phyloP scores from a whole-genome alignment of 805 yeast genomes.

The Kodamaea neixiangensis region DNA sequence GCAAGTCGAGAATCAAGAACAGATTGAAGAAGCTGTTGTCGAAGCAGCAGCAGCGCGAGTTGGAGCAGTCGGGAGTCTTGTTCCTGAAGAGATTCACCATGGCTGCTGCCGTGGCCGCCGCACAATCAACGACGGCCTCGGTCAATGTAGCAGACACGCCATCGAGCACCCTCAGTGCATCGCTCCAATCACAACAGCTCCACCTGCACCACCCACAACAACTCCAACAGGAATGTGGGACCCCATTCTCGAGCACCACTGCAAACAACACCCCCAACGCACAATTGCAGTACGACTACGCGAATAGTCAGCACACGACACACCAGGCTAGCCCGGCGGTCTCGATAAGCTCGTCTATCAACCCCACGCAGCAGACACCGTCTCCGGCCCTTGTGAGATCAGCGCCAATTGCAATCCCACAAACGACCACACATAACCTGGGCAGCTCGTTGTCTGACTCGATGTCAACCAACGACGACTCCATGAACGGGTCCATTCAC shows the following conservation, averaged over 20 bases:
- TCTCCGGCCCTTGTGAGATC: conserved; percentile 4
- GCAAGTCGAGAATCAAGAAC: conserved; percentile 46
- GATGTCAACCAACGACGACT: conserved; percentile 5
- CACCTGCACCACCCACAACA: conserved; percentile 3
- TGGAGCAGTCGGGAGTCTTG: conserved; percentile 15
- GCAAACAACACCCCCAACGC: conserved; percentile 1
- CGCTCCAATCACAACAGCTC: conserved; percentile 9
- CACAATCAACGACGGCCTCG: conserved; percentile 13
- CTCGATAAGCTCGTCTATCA: conserved; percentile 1
- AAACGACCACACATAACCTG: background rate
- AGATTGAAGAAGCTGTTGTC: conserved; percentile 41
- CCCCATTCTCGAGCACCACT: conserved; percentile 6
- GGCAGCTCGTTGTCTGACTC: background rate
- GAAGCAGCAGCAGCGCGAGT: conserved; percentile 20
- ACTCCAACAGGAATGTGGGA: conserved; percentile 2
- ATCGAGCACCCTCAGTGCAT: background rate
- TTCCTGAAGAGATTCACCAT: conserved; percentile 13
- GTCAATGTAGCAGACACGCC: background rate
- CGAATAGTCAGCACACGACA: conserved; percentile 8
- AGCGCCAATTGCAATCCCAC: conserved; percentile 8
- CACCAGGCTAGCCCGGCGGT: conserved; percentile 4
- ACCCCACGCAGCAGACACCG: background rate
- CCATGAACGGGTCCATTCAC: background rate
- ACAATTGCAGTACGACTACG: conserved; percentile 5
- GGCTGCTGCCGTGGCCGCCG: conserved; percentile 20